Conservation (phyloP, 352 stramenopile species). For the Peronospora belbahrii region DNA sequence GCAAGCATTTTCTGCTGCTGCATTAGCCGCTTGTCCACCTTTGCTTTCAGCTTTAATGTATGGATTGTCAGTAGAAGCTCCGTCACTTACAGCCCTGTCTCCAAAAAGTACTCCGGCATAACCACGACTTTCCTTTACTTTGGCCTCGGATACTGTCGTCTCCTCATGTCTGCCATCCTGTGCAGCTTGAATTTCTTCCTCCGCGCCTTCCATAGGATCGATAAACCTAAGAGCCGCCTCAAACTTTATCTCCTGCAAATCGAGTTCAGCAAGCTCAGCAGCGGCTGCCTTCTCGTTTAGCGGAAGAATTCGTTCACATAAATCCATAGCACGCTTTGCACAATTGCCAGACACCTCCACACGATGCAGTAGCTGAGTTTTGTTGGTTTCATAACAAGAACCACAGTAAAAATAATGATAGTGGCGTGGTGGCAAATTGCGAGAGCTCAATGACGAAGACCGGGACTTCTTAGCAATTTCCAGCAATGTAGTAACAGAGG, state of each 20-base stretch:
- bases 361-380: slow-evolving; percentile 65
- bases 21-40: slow-evolving; percentile 1
- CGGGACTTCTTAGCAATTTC: slow-evolving; percentile 70
- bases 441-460: slow-evolving; percentile 52
- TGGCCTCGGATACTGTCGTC: slow-evolving; percentile 9
- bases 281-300: slow-evolving; percentile 52
- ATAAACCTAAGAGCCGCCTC: slow-evolving; percentile 50
- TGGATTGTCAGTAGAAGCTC: not conserved
- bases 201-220: slow-evolving; percentile 24
- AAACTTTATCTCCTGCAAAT: slow-evolving; percentile 81
- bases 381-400: slow-evolving; percentile 63
- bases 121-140: slow-evolving; percentile 9
- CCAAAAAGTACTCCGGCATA: slow-evolving; percentile 13
- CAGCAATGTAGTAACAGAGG: slow-evolving; percentile 70
- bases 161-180: slow-evolving; percentile 12
- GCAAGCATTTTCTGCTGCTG: slow-evolving; percentile 2
- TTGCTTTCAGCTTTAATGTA: slow-evolving; percentile 24
- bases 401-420: slow-evolving; percentile 81
- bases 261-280: slow-evolving; percentile 56
- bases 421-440: slow-evolving; percentile 61
- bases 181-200: slow-evolving; percentile 13
- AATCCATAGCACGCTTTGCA: slow-evolving; percentile 55
- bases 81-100: not conserved
- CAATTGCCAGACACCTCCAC: slow-evolving; percentile 59
- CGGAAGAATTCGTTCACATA: slow-evolving; percentile 53